These are phyloP conservation scores for Malassezia sympodialis DNA, from an alignment of 1,284 basidiomycete genomes.

Conservation along the genomic window DNA sequence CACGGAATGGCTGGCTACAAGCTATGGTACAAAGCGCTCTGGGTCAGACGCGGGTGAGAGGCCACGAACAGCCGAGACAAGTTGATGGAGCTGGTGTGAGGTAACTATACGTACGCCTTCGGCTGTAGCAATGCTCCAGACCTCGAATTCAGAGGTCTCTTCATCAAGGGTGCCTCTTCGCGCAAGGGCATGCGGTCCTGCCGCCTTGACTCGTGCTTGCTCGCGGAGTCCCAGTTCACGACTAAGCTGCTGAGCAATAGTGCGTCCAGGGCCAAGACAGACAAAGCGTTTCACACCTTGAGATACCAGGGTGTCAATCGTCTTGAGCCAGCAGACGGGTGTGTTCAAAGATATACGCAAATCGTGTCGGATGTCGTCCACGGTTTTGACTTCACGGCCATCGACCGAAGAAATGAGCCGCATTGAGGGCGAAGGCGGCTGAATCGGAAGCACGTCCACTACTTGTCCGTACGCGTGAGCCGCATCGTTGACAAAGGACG, in stretches of 20 bases:
- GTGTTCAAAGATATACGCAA: conserved; percentile 26
- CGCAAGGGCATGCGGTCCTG: neutral
- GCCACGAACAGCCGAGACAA: neutral
- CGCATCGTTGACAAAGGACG: conserved; percentile 33
- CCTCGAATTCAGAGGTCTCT: conserved; percentile 7
- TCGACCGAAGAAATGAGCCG: conserved; percentile 32
- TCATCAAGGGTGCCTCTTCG: neutral
- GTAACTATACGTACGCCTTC: neutral
- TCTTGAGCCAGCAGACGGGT: conserved; percentile 36
- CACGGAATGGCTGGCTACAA: neutral
- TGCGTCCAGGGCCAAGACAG: conserved; percentile 41
- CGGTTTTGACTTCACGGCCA: conserved; percentile 18
- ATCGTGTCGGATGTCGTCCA: conserved; percentile 26
- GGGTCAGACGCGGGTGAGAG: neutral
- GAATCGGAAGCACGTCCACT: conserved; percentile 33
- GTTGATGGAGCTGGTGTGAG: neutral
- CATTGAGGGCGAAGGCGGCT: conserved; percentile 18
- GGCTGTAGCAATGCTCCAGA: conserved; percentile 16
- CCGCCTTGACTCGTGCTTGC: neutral
- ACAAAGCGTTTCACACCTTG: conserved; percentile 41
- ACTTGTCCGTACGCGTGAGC: conserved; percentile 25
- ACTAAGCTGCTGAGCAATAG: conserved; percentile 42
- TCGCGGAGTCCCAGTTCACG: conserved; percentile 32
- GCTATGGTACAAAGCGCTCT: neutral
- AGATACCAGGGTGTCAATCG: conserved; percentile 30